A percentile compares a stretch with the other conserved stretches of the same genome.
These are phyloP conservation scores for Furcasterigmium furcatum DNA, from an alignment of 2,329 filamentous ascomycete species.

Conservation along the genomic window DNA sequence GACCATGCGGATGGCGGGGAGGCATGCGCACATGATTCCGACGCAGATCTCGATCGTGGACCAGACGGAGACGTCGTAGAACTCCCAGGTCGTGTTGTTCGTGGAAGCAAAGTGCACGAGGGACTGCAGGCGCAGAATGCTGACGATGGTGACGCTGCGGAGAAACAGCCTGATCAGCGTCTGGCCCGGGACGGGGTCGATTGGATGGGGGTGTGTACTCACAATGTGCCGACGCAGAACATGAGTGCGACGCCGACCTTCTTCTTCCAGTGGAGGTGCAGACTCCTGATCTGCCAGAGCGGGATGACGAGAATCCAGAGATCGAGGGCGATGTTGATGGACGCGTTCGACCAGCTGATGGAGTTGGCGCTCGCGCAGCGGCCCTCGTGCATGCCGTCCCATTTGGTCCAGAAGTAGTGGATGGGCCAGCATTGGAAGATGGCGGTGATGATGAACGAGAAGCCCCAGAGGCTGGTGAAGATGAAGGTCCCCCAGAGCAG, in stretches of 20 bases:
- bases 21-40: conserved; percentile 30
- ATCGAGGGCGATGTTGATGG: conserved; percentile 44
- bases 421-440: conserved; percentile 46
- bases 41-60: conserved; percentile 30
- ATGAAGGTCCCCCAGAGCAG: conserved; percentile 32
- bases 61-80: conserved; percentile 22
- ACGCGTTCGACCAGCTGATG: conserved; percentile 43
- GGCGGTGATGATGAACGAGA: conserved; percentile 32
- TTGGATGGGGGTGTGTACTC: no score
- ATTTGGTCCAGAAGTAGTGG: conserved; percentile 45
- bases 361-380: conserved; percentile 40
- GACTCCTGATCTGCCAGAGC: conserved; percentile 30
- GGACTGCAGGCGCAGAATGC: conserved; percentile 20
- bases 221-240: conserved; percentile 39
- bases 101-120: conserved; percentile 18
- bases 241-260: conserved; percentile 39
- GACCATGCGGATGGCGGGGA: conserved; percentile 25
- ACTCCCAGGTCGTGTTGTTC: conserved; percentile 17
- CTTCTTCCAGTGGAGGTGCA: conserved; percentile 38
- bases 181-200: no score
- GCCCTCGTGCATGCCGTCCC: conserved; percentile 42
- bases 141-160: conserved; percentile 21
- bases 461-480: conserved; percentile 28
- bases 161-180: no score
- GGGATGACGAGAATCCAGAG: conserved; percentile 45